Conservation (phyloP, 495 filamentous ascomycete species). For the Glarea lozoyensis region DNA sequence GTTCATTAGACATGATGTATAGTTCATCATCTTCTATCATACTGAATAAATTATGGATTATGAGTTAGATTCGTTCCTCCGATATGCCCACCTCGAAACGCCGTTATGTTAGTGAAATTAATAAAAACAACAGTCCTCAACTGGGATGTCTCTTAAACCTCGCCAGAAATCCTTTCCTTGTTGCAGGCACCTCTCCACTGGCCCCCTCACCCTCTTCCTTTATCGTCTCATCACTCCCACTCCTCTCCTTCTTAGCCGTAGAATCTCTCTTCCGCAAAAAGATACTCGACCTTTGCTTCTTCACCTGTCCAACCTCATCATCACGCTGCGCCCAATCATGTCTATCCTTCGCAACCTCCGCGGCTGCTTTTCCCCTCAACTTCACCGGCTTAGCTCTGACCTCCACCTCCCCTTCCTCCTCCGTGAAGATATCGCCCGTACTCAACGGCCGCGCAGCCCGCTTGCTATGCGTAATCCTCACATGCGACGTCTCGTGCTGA, state of each 20-base stretch:
- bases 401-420: conserved; percentile 2
- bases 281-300: conserved; percentile 8
- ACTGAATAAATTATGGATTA: too few relatives aligned
- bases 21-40: too few relatives aligned
- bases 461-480: not conserved
- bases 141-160: conserved; percentile 16
- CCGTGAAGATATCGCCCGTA: conserved; percentile 15
- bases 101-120: conserved; percentile 1
- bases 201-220: conserved; percentile 5
- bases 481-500: conserved; percentile 9
- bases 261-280: conserved; percentile 13
- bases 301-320: not conserved
- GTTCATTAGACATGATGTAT: too few relatives aligned
- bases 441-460: conserved; percentile 10
- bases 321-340: conserved; percentile 20
- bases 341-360: conserved; percentile 11
- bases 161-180: conserved; percentile 13
- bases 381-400: conserved; percentile 1
- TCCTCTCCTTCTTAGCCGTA: conserved; percentile 6
- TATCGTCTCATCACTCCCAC: conserved; percentile 2
- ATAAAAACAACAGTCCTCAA: not conserved
- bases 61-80: too few relatives aligned
- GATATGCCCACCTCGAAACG: too few relatives aligned
- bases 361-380: too few relatives aligned
- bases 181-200: conserved; percentile 5